These are phyloP conservation scores for Artemisia argyi DNA, from an alignment of 129 eudicot species.

Conservation along the genomic window DNA sequence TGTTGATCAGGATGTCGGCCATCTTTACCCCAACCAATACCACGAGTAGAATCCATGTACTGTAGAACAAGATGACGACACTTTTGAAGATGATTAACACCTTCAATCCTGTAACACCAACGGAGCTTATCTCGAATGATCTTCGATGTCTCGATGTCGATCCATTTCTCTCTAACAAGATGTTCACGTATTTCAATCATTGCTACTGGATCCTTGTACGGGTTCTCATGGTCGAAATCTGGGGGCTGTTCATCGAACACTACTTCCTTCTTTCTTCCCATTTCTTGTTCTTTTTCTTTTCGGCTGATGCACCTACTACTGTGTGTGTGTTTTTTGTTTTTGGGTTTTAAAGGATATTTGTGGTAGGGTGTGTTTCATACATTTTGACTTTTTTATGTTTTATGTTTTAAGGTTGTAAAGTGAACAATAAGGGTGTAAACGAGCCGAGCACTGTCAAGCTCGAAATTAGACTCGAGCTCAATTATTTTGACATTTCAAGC, in stretches of 20 bases:
- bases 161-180: conserved; percentile 89
- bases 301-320: not conserved
- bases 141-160: conserved; percentile 86
- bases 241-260: conserved; percentile 79
- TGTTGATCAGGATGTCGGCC: conserved; percentile 80
- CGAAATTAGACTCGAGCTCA: too few relatives aligned
- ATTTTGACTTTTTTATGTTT: too few relatives aligned
- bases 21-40: conserved; percentile 97
- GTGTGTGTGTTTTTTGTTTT: too few relatives aligned
- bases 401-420: too few relatives aligned
- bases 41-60: conserved; percentile 90
- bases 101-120: conserved; percentile 94
- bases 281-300: conserved; percentile 6
- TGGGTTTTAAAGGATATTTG: too few relatives aligned
- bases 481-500: too few relatives aligned
- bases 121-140: conserved; percentile 66
- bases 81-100: conserved; percentile 86
- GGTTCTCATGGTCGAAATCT: conserved; percentile 78
- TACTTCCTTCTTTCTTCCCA: conserved; percentile 82
- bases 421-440: too few relatives aligned
- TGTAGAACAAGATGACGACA: conserved; percentile 90
- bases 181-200: conserved; percentile 89
- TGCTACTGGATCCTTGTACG: conserved; percentile 96
- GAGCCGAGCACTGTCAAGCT: too few relatives aligned
- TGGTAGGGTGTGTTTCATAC: too few relatives aligned